A percentile compares a stretch with the other conserved stretches of the same genome.
Conservation (phyloP, 345 rosid species). For the Eucalyptus curtisii region DNA sequence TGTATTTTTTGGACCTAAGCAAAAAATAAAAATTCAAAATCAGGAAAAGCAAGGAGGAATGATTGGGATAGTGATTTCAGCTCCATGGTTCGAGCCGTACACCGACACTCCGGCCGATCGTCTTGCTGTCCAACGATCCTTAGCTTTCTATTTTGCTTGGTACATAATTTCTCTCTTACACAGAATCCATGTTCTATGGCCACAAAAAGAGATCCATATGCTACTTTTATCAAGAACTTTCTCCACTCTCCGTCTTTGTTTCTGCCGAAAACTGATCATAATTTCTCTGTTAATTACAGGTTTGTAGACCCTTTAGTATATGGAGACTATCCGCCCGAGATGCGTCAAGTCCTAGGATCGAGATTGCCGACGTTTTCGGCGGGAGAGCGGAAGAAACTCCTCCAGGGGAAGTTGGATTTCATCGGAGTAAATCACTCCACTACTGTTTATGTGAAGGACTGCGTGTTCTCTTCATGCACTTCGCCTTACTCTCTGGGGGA, state of each 20-base stretch:
- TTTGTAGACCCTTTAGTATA: conserved; percentile 9
- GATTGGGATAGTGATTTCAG: conserved; percentile 7
- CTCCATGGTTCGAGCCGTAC: conserved; percentile 10
- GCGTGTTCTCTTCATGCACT: conserved; percentile 8
- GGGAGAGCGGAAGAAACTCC: conserved; percentile 6
- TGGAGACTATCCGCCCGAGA: conserved; percentile 15
- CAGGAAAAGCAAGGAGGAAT: conserved; percentile 15
- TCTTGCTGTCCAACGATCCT: conserved; percentile 10
- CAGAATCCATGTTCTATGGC: neutral
- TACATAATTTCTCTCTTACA: neutral
- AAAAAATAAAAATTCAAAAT: neutral
- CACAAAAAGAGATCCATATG: neutral
- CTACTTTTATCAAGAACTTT: neutral
- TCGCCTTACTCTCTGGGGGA: neutral
- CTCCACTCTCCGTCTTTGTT: neutral
- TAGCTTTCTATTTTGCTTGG: conserved; percentile 9
- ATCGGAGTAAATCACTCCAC: conserved; percentile 3
- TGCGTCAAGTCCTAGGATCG: conserved; percentile 11
- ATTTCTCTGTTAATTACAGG: neutral
- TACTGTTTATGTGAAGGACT: conserved; percentile 5
- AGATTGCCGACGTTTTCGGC: conserved; percentile 8
- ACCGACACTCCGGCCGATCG: conserved; percentile 4
- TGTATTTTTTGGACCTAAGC: neutral
- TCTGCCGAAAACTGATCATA: neutral
- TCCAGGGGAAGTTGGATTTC: conserved; percentile 7